Percentiles rank a stretch among this genome's conserved stretches.
Evolutionary conservation across 2,329 filamentous ascomycete genomes (phyloP).

Genomic region (Pseudocercospora fuligena): DNA sequence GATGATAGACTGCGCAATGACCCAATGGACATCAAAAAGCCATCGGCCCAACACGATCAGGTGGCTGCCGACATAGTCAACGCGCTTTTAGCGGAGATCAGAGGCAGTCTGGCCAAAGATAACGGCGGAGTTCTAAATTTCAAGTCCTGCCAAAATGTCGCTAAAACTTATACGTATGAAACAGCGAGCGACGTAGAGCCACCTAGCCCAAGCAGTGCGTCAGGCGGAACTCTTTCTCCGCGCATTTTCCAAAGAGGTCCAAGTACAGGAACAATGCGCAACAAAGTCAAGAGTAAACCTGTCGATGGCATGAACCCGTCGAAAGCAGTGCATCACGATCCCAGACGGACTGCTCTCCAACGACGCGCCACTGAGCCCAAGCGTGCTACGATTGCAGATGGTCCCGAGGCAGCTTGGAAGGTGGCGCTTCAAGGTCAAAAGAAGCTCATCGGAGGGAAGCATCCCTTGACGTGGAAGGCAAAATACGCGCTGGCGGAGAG

Average conservation of each 20-base stretch:
- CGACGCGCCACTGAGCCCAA: slow-evolving; percentile 19
- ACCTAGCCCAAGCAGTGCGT: slow-evolving; percentile 14
- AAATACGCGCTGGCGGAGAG: slow-evolving; percentile 13
- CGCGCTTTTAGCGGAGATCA: neutral
- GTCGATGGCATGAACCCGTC: neutral
- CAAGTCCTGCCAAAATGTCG: neutral
- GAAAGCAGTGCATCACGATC: neutral
- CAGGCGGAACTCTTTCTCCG: neutral
- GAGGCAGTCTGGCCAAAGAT: neutral
- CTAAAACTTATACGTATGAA: slow-evolving; percentile 20
- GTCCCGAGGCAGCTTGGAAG: slow-evolving; percentile 19
- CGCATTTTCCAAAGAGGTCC: neutral
- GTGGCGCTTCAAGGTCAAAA: slow-evolving; percentile 12
- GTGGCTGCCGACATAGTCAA: neutral
- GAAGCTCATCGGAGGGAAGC: slow-evolving; percentile 21
- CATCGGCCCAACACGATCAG: neutral
- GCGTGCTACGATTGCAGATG: slow-evolving; percentile 2
- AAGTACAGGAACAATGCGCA: neutral
- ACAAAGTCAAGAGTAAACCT: neutral
- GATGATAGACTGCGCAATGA: too few species aligned
- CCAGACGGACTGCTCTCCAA: neutral
- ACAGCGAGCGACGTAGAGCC: slow-evolving; percentile 29
- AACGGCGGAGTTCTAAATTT: too few species aligned
- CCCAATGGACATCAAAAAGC: neutral
- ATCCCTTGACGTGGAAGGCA: slow-evolving; percentile 17